Evolutionary conservation across 2,329 filamentous ascomycete species (phyloP).

Genomic region (Cercospora berteroae): DNA sequence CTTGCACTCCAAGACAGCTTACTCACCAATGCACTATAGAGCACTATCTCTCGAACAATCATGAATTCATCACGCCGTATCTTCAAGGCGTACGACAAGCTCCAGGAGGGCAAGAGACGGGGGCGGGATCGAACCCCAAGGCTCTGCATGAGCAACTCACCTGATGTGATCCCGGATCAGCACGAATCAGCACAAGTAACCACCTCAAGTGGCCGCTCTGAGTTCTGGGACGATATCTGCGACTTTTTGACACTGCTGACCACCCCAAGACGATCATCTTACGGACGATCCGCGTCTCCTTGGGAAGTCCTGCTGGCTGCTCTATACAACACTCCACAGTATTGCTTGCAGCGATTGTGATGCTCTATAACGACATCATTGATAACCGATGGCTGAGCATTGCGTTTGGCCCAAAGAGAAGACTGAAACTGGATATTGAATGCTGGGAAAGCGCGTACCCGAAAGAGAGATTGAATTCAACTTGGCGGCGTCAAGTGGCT

Average conservation of each 20-base stretch:
- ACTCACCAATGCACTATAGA: not conserved
- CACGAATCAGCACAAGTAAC: not conserved
- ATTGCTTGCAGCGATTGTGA: not conserved
- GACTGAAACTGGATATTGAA: too few relatives aligned
- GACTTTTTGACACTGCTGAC: not conserved
- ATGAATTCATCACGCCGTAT: not conserved
- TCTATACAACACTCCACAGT: not conserved
- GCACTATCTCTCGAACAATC: not conserved
- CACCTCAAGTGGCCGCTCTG: not conserved
- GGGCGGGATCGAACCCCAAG: not conserved
- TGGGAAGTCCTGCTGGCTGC: not conserved
- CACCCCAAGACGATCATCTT: not conserved
- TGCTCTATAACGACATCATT: too few relatives aligned
- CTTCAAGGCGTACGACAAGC: not conserved
- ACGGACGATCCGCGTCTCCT: not conserved
- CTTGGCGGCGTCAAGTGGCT: too few relatives aligned
- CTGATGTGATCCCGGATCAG: not conserved
- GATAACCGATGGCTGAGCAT: too few relatives aligned
- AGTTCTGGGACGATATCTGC: not conserved
- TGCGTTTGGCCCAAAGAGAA: too few relatives aligned
- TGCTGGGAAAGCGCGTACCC: too few relatives aligned
- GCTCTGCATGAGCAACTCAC: not conserved
- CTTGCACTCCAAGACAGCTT: not conserved
- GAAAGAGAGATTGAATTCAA: too few relatives aligned
- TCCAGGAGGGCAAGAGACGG: not conserved